Conservation (phyloP, 2,329 filamentous ascomycete genomes). For the Cladosporium sp. region DNA sequence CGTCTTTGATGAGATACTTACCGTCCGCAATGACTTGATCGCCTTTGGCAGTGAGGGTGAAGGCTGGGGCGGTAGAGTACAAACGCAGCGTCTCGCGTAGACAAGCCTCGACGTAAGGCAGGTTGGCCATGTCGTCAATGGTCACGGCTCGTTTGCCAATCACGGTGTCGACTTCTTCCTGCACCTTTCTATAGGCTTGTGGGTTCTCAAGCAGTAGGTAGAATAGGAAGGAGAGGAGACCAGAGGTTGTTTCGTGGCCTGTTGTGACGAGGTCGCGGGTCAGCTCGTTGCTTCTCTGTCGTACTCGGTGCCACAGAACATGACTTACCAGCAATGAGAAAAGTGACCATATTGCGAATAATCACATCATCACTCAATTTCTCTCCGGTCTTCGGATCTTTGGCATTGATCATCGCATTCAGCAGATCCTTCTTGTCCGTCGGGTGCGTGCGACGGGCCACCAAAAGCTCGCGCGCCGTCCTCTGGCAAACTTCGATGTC, state of each 20-base stretch:
- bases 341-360: conserved; percentile 64
- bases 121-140: conserved; percentile 46
- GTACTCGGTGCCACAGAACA: too few species aligned
- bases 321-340: conserved; percentile 54
- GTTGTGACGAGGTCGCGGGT: neutral
- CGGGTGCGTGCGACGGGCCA: conserved; percentile 2
- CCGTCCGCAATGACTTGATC: conserved; percentile 41
- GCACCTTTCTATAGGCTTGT: conserved; percentile 41
- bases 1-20: conserved; percentile 34
- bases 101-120: conserved; percentile 52
- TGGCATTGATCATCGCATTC: conserved; percentile 54
- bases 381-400: conserved; percentile 59
- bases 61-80: conserved; percentile 51
- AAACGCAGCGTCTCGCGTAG: conserved; percentile 54
- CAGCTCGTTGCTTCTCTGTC: too few species aligned
- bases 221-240: conserved; percentile 37
- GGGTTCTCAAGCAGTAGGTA: conserved; percentile 52
- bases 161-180: conserved; percentile 52
- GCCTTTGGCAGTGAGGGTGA: conserved; percentile 35
- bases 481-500: conserved; percentile 11
- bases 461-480: conserved; percentile 17
- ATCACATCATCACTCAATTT: conserved; percentile 56
- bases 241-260: conserved; percentile 34
- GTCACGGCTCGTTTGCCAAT: conserved; percentile 43
- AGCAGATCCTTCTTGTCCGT: conserved; percentile 49